A percentile compares a stretch with the other conserved stretches of the same genome.
These are phyloP conservation scores for Funneliformis mosseae DNA, from an alignment of 192 early-diverging fungal species.

Conservation along the genomic window DNA sequence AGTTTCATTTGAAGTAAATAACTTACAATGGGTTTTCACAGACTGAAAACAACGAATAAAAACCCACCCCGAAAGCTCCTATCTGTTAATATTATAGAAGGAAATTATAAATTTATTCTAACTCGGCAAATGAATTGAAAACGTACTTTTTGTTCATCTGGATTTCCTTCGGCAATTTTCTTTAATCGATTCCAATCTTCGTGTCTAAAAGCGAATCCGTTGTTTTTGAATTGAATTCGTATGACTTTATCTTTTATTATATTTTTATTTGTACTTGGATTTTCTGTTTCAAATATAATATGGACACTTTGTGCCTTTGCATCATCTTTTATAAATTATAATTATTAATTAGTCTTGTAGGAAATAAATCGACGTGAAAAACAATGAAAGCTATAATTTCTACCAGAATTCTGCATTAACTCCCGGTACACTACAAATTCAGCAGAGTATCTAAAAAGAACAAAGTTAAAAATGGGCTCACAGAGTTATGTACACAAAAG, in stretches of 20 bases:
- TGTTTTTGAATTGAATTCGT: conserved; percentile 73
- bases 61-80: conserved; percentile 44
- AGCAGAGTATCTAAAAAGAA: conserved; percentile 66
- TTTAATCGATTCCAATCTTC: conserved; percentile 83
- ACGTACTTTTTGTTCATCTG: conserved; percentile 61
- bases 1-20: neutral
- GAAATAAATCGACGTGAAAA: neutral
- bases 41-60: conserved; percentile 83
- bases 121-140: neutral
- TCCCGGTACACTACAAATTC: conserved; percentile 83
- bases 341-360: neutral
- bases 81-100: conserved; percentile 49
- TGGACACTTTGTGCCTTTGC: conserved; percentile 61
- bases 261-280: conserved; percentile 42
- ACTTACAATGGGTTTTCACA: conserved; percentile 85
- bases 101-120: neutral
- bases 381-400: neutral
- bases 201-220: conserved; percentile 76
- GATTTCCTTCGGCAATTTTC: conserved; percentile 94
- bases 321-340: conserved; percentile 64
- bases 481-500: too few species aligned
- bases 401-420: conserved; percentile 36
- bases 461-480: neutral
- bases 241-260: conserved; percentile 45
- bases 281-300: conserved; percentile 60